These are phyloP conservation scores for Silene conica DNA, from an alignment of 148 eudicot species.

Conservation along the genomic window DNA sequence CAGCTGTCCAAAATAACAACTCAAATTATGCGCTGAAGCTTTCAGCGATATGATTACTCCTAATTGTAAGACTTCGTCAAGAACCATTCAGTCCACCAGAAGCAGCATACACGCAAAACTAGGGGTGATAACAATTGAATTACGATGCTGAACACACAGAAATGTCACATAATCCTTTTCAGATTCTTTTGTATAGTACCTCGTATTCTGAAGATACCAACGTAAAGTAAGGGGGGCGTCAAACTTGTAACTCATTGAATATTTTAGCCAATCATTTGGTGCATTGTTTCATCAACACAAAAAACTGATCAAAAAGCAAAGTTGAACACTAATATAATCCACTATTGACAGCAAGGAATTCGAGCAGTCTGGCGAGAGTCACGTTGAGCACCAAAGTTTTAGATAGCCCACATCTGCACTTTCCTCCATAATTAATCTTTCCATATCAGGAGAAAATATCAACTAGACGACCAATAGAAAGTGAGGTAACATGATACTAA, in stretches of 20 bases:
- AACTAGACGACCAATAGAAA: background rate
- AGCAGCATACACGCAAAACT: conserved; percentile 4
- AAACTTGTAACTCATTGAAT: background rate
- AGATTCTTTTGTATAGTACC: background rate
- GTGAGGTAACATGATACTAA: conserved; percentile 26
- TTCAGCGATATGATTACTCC: background rate
- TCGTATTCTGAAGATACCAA: background rate
- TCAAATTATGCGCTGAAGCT: conserved; percentile 12
- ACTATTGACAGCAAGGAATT: background rate
- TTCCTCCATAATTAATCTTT: background rate
- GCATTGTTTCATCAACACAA: background rate
- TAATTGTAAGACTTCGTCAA: background rate
- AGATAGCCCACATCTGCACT: conserved; percentile 9
- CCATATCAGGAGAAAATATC: background rate
- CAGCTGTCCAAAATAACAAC: conserved; percentile 24
- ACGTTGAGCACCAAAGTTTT: background rate
- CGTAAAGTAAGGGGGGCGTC: background rate
- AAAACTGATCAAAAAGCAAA: background rate
- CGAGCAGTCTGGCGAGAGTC: conserved; percentile 2
- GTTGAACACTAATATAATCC: background rate
- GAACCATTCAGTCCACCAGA: background rate
- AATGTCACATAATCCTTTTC: conserved; percentile 2
- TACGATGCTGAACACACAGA: background rate
- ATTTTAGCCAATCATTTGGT: background rate
- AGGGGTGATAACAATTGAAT: background rate